Base-by-base conservation (phyloP, 495 filamentous ascomycete species). In the Hypoxylon lenormandii region DNA sequence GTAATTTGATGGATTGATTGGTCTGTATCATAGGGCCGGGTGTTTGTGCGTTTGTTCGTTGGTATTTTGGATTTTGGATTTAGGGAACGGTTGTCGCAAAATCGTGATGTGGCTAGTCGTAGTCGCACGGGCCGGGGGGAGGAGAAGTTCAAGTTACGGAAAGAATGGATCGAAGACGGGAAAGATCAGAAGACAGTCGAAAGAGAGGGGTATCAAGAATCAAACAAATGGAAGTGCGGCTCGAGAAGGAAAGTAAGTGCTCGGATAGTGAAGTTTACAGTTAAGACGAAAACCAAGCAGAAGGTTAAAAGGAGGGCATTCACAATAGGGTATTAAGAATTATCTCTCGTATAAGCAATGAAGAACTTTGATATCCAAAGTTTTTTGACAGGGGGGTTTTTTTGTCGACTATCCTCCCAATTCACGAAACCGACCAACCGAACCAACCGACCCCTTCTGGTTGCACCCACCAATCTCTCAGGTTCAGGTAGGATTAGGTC, bases 121-220 rank as follows among this genome's bases (percentile, higher is more conserved):
- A 36, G 53, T 52, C 28, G 49, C 19, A 52, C 11, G 38, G 40
- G n/a, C 23, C 33, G 52, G 48, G 64, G 48, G 19, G 23, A 49
- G 4, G 16, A 48, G 30, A 57, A 23, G 48, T 63, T 49, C 40
- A 51, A 37, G 60, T 63, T 52, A 63, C 30, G 43, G 33, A 37
- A 62, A 60, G 49, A 48, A 54, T 38, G 36, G 38, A n/a, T 51
- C 18, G 62, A 66, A 48, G 56, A 49, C 54, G 30, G 30, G 52
- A 15, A 46, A 43, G 36, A 69, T 51, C 18, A 58, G 61, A 63
- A 66, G 53, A 45, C 18, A 53, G 51, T 52, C 15, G 58, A 66
- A 66, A 47, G 13, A 54, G 67, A 55, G 67, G 64, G 68, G 68
- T 71, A 71, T 71, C 68, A 71, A 65, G 60, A 48, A 55, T 71